Base-by-base conservation (phyloP, 176 grass and related monocot species). In the Oryza rufipogon region DNA sequence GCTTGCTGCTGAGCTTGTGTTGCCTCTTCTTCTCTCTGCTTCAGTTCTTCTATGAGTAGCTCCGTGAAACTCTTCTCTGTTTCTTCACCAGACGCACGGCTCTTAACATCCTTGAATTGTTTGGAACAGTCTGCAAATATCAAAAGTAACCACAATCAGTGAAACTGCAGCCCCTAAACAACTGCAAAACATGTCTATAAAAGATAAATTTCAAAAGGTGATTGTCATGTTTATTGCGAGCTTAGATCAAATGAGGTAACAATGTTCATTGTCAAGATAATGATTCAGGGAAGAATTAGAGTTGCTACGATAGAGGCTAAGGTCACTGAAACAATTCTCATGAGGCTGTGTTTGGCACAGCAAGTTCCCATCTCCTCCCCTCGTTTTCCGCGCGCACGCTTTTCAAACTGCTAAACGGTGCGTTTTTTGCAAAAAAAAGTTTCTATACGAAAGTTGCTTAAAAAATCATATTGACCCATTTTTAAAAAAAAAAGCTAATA, bases 21-120 rank as follows among this genome's bases (percentile, higher is more conserved):
- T 69, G 93, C 91, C 63, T 99, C 89, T 75, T 94, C 96, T 76
- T 99, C 96, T 87, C 86, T 87, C 72, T 94, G 68, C 39, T 87
- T 96, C 56, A 99, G 76, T 85, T 99, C 96, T 89, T 99, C 93
- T 52, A 87, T 36, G 48, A 99, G 90, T 39, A 94, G 83, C 11
- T 96, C 96, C 0, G 87, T 94, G 54, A 96, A 94, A 64, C 80
- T 99, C 51, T 92, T 99, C 64, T 99, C 89, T 89, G 92, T 94
- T 82, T 99, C 96, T 84, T 99, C 93, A 76, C 68, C 52, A 69
- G 88, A 83, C 14, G 91, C 78, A 8, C 9, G 84, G 76, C 70
- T 42, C 5, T 70, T 81, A 51, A 79, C 88, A 34, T 73, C 80
- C 30, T 80, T 87, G 36, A 94, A 87, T 19, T 81, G 87, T 89